Evolutionary conservation across 441 rosid species (phyloP).

Genomic region (Bruguiera hainesii): DNA sequence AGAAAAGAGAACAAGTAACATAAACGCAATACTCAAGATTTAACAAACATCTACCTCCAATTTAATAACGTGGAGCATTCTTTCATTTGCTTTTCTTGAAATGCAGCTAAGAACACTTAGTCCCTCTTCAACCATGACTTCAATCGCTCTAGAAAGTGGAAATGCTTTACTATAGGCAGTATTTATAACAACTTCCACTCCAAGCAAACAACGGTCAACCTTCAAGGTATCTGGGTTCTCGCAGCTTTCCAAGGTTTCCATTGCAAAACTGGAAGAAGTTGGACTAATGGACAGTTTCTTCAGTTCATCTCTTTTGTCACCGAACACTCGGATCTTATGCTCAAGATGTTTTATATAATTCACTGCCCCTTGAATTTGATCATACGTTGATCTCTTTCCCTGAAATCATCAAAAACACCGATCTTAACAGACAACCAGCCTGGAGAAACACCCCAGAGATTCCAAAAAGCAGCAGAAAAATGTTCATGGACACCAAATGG

Average conservation of each 20-base stretch:
- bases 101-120: constrained; percentile 33
- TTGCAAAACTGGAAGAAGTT: not conserved
- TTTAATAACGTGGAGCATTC: constrained; percentile 32
- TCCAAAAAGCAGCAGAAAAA: not conserved
- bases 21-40: not conserved
- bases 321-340: constrained; percentile 37
- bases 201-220: constrained; percentile 33
- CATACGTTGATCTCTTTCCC: constrained; percentile 63
- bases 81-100: constrained; percentile 32
- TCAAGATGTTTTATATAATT: constrained; percentile 48
- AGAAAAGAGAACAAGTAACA: not conserved
- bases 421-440: not conserved
- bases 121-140: constrained; percentile 28
- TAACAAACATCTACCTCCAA: constrained; percentile 30
- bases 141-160: constrained; percentile 37
- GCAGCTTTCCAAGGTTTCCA: constrained; percentile 10
- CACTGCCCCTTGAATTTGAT: constrained; percentile 49
- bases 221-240: constrained; percentile 17
- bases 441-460: not conserved
- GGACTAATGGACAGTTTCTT: constrained; percentile 12
- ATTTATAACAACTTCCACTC: constrained; percentile 36
- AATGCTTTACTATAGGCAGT: constrained; percentile 23
- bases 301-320: constrained; percentile 38
- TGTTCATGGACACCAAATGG: not conserved
- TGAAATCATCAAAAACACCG: constrained; percentile 10